These are phyloP conservation scores for Backusella morwellensis DNA, from an alignment of 192 early-diverging fungal genomes.

Conservation along the genomic window DNA sequence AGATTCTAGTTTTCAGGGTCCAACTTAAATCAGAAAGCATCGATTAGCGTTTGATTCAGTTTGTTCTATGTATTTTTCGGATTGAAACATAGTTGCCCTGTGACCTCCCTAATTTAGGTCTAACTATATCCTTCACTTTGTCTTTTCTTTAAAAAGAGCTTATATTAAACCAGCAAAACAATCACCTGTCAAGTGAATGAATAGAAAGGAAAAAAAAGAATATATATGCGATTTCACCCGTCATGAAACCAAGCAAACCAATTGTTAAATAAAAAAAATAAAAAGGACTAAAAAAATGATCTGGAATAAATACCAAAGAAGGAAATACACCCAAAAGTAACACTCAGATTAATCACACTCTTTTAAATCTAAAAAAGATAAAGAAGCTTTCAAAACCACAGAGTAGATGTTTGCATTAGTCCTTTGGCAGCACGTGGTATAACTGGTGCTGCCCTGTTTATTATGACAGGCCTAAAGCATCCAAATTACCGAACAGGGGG, in stretches of 20 bases:
- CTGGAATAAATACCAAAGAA: background rate
- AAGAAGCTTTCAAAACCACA: background rate
- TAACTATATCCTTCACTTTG: background rate
- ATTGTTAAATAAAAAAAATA: background rate
- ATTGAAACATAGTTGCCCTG: constrained; percentile 6
- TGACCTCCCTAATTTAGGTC: background rate
- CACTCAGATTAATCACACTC: background rate
- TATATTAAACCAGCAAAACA: background rate
- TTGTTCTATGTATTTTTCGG: background rate
- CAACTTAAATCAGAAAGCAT: background rate
- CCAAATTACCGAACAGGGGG: constrained; percentile 2
- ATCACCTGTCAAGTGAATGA: background rate
- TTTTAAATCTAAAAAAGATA: background rate
- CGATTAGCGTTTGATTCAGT: background rate
- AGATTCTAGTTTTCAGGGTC: background rate
- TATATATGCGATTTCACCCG: background rate
- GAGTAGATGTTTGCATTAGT: background rate
- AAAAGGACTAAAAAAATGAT: background rate
- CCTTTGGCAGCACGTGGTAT: constrained; percentile 1
- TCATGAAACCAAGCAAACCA: background rate
- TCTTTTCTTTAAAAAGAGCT: background rate
- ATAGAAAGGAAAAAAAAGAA: background rate
- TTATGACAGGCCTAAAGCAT: background rate
- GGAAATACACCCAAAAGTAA: background rate
- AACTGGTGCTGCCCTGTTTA: background rate